phyloP scores from a whole-genome alignment of 2,329 filamentous ascomycete genomes.

The Trichoderma polysporum region DNA sequence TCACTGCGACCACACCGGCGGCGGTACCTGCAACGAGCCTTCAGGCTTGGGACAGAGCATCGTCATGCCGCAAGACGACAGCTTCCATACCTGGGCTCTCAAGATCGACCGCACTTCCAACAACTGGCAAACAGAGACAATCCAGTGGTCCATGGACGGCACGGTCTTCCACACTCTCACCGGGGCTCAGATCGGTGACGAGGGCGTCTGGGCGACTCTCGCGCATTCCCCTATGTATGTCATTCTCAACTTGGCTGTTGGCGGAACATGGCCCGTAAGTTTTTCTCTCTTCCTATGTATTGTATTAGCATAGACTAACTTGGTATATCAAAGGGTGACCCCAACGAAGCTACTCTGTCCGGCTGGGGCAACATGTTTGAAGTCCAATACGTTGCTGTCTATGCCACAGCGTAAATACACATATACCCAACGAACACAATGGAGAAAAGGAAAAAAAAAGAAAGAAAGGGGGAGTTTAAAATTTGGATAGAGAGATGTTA shows the following conservation, averaged over 20 bases:
- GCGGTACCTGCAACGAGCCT: conserved; percentile 50
- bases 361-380: conserved; percentile 45
- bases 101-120: conserved; percentile 45
- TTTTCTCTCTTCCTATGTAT: neutral
- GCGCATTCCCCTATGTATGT: conserved; percentile 45
- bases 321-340: conserved; percentile 32
- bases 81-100: conserved; percentile 51
- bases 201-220: conserved; percentile 45
- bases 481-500: neutral
- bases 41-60: conserved; percentile 39
- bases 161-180: conserved; percentile 43
- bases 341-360: conserved; percentile 34
- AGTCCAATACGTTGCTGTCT: conserved; percentile 42
- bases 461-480: neutral
- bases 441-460: neutral
- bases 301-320: neutral
- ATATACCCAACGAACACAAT: neutral
- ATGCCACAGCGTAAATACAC: conserved; percentile 29
- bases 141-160: conserved; percentile 51
- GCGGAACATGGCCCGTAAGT: conserved; percentile 43
- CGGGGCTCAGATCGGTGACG: conserved; percentile 42
- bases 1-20: conserved; percentile 46
- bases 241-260: conserved; percentile 50
- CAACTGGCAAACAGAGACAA: conserved; percentile 47
- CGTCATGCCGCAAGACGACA: conserved; percentile 42